Evolutionary conservation across 176 grass and related monocot species (phyloP).

Genomic region (Rhynchospora tenuis): DNA sequence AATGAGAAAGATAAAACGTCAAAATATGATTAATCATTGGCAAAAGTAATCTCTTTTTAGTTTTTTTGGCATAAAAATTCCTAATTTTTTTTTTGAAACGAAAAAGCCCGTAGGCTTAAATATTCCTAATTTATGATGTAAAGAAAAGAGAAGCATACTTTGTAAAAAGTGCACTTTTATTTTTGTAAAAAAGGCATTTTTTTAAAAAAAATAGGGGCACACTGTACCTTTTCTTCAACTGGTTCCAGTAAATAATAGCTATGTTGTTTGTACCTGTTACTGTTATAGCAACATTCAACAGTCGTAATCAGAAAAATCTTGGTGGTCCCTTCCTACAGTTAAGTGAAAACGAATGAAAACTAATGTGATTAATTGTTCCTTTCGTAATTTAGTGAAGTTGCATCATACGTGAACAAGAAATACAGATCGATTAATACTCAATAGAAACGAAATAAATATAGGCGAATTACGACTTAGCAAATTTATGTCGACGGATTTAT

Average conservation of each 20-base stretch:
- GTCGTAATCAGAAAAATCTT: not conserved
- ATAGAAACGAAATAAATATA: not conserved
- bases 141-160: too few relatives aligned
- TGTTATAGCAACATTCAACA: not conserved
- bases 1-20: not conserved
- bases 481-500: not conserved
- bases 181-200: too few relatives aligned
- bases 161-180: too few relatives aligned
- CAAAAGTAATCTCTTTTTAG: too few relatives aligned
- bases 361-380: not conserved
- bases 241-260: not conserved
- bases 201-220: too few relatives aligned
- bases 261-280: not conserved
- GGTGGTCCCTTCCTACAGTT: not conserved
- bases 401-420: not conserved
- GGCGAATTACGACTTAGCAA: not conserved
- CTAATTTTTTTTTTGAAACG: too few relatives aligned
- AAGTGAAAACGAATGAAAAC: not conserved
- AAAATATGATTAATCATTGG: too few relatives aligned
- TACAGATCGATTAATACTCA: not conserved
- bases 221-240: not conserved
- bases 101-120: too few relatives aligned
- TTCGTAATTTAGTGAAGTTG: not conserved
- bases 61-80: too few relatives aligned
- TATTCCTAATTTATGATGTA: too few relatives aligned